These are phyloP conservation scores for Phytopythium aichiense DNA, from an alignment of 352 stramenopile genomes.

Conservation along the genomic window DNA sequence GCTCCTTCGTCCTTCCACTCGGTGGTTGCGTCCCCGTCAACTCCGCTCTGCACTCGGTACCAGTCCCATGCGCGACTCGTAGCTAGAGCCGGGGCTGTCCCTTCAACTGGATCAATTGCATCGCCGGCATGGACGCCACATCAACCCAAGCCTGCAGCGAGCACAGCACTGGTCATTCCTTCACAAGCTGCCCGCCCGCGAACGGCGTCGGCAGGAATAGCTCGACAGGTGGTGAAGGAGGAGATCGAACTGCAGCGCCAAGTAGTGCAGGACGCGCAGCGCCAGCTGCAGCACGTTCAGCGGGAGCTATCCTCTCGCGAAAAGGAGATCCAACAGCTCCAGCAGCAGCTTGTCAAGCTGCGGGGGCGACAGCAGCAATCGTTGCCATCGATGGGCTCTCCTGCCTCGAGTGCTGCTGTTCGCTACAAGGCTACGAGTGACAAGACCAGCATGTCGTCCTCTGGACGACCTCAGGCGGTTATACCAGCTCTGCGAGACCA, in stretches of 20 bases:
- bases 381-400: not conserved
- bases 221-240: conserved; percentile 41
- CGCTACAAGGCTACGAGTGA: not conserved
- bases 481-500: conserved; percentile 32
- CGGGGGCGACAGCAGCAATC: conserved; percentile 8
- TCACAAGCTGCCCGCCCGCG: conserved; percentile 11
- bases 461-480: not conserved
- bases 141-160: not conserved
- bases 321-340: conserved; percentile 34
- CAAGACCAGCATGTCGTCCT: conserved; percentile 3
- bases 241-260: conserved; percentile 52
- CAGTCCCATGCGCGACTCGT: not conserved
- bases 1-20: not conserved
- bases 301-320: conserved; percentile 22
- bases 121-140: not conserved
- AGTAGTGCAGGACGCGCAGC: conserved; percentile 39
- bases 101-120: not conserved
- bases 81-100: not conserved
- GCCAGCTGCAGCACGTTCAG: conserved; percentile 41
- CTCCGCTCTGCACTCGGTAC: conserved; percentile 3
- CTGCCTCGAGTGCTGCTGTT: not conserved
- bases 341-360: conserved; percentile 30
- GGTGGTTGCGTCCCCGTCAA: not conserved
- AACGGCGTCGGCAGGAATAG: conserved; percentile 14
- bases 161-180: not conserved